Percentiles rank a stretch among this genome's conserved stretches.
Evolutionary conservation across 2,329 filamentous ascomycete species (phyloP).

Genomic region (Calonectria fujianensis): DNA sequence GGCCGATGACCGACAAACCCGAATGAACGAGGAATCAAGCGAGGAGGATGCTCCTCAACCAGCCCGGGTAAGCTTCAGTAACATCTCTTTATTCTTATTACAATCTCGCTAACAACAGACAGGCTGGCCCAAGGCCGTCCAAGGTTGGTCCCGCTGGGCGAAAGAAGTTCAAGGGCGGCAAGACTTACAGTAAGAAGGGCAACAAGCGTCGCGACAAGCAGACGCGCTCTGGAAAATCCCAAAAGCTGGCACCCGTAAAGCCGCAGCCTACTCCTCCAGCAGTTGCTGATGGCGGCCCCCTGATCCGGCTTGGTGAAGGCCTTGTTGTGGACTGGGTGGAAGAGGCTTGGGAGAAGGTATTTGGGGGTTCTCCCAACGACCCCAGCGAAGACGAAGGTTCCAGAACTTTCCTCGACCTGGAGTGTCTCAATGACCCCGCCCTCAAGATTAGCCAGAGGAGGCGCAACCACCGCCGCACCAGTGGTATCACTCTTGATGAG

Average conservation of each 20-base stretch:
- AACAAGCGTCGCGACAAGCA: constrained; percentile 70
- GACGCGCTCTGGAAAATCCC: constrained; percentile 60
- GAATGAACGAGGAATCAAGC: constrained; percentile 76
- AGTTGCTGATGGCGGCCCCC: constrained; percentile 71
- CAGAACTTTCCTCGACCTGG: constrained; percentile 73
- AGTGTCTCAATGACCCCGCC: constrained; percentile 76
- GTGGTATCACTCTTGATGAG: constrained; percentile 89
- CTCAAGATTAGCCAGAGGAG: constrained; percentile 78
- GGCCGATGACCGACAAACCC: constrained; percentile 63
- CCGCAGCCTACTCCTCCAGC: constrained; percentile 62
- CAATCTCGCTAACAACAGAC: constrained; percentile 26
- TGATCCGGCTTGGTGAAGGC: constrained; percentile 88
- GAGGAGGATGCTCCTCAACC: constrained; percentile 68
- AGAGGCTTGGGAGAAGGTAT: constrained; percentile 82
- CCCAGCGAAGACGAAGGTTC: constrained; percentile 72
- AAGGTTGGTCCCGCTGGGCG: constrained; percentile 60
- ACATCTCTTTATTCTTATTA: background rate
- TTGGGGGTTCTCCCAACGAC: constrained; percentile 66
- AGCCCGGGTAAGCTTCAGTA: constrained; percentile 51
- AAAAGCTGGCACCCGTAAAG: constrained; percentile 57
- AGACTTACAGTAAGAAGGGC: constrained; percentile 69
- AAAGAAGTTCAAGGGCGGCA: constrained; percentile 69
- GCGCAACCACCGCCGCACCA: constrained; percentile 72
- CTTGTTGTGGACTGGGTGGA: constrained; percentile 91
- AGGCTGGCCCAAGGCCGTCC: constrained; percentile 47